A percentile compares a stretch with the other conserved stretches of the same genome.
Conservation (phyloP, 805 yeast genomes). For the Yamadazyma olivae region DNA sequence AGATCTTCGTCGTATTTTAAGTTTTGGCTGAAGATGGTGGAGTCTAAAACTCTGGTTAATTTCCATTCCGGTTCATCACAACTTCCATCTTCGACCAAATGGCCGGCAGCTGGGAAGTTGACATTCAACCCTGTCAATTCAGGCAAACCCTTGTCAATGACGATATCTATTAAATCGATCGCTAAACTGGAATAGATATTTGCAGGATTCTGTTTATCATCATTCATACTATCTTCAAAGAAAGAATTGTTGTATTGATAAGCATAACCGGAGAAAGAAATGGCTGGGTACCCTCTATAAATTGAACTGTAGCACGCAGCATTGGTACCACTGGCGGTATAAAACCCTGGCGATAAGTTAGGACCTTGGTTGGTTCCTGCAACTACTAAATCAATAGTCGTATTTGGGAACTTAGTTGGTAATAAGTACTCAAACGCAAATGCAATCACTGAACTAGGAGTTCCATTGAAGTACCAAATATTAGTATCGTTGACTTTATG, state of each 20-base stretch:
- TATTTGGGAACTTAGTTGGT: slow-evolving; percentile 41
- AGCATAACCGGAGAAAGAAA: slow-evolving; percentile 49
- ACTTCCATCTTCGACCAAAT: slow-evolving; percentile 24
- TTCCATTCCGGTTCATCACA: slow-evolving; percentile 45
- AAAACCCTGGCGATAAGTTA: slow-evolving; percentile 42
- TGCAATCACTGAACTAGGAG: slow-evolving; percentile 51
- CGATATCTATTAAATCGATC: slow-evolving; percentile 34
- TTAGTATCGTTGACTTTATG: slow-evolving; percentile 33
- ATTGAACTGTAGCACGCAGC: slow-evolving; percentile 47
- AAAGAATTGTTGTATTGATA: slow-evolving; percentile 43
- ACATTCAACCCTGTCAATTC: slow-evolving; percentile 44
- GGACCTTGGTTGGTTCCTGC: slow-evolving; percentile 53
- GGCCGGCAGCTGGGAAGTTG: slow-evolving; percentile 47
- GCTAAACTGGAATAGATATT: slow-evolving; percentile 44
- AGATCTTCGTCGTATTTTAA: slow-evolving; percentile 38
- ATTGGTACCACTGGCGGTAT: slow-evolving; percentile 47
- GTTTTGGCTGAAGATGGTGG: slow-evolving; percentile 27
- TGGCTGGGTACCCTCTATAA: slow-evolving; percentile 47
- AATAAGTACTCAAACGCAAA: slow-evolving; percentile 46
- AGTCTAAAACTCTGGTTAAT: slow-evolving; percentile 47
- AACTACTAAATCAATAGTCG: slow-evolving; percentile 45
- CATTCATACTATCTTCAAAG: slow-evolving; percentile 40
- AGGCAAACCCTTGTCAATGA: slow-evolving; percentile 40
- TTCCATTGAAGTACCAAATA: slow-evolving; percentile 54
- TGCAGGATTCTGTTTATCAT: slow-evolving; percentile 35